Base-by-base conservation (phyloP, 257 asterid genomes). In the Sherardia arvensis region DNA sequence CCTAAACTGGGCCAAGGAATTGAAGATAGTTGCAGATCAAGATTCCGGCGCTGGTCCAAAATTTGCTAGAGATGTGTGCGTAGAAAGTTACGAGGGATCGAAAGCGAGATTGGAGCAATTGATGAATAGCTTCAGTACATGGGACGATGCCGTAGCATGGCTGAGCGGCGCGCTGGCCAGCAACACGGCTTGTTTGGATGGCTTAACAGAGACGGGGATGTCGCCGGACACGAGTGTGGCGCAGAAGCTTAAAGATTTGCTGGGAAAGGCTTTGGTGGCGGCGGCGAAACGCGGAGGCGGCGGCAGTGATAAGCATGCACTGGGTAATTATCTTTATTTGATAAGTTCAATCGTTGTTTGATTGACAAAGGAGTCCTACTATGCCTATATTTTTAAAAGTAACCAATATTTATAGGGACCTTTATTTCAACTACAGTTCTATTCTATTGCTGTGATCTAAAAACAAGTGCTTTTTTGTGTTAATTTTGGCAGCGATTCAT, bases 151-250 rank as follows among this genome's bases (percentile, higher is more conserved):
- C 3, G 54, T 77, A 29, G 79, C 87, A 11, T 84, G 96, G 96
- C 68, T 89, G 12, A 86, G 91, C 73, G 91, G 86, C 17, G 85
- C 86, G 21, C 23, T 78, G 82, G 79, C 89, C 14, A 74, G 85
- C 75, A 90, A 89, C 30, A 33, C 17, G 28, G 78, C 81, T 68
- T 89, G 95, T 32, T 57, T 81, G 84, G 88, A 86, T 57, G 93
- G 90, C n/a, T 38, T 84, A 68, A 53, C 47, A 1, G 84, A 80
- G 38, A 81, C 18, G 48, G 71, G 80, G 14, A 48, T 28, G 62
- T 2, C 34, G 5, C 55, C 29, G 17, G 75, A 74, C 67, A 70
- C 61, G 21, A 57, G 30, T 14, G 36, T 20, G 74, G 76, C 80
- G 61, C 62, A 18, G 1, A 79, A 82, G 29, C 64, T 86, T 78